Evolutionary conservation across 73 alveolate genomes (phyloP).

Genomic region (Paramecium biaurelia): DNA sequence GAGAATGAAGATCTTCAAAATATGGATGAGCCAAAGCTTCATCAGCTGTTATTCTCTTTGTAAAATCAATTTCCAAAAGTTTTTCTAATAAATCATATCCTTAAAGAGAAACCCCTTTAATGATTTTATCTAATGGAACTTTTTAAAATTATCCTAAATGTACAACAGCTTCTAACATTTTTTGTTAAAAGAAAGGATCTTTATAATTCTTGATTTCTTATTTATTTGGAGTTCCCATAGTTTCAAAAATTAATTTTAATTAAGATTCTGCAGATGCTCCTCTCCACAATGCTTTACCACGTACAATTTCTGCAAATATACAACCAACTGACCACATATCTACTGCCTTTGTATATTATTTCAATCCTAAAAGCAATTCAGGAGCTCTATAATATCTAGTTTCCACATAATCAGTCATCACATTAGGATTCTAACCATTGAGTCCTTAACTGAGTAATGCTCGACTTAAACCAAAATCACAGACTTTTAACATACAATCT

Average conservation of each 20-base stretch:
- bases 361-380: constrained; percentile 63
- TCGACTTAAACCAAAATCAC: constrained; percentile 93
- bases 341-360: constrained; percentile 64
- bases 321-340: constrained; percentile 78
- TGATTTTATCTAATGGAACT: constrained; percentile 66
- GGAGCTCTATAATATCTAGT: constrained; percentile 77
- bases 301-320: constrained; percentile 66
- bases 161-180: constrained; percentile 40
- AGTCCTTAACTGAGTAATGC: constrained; percentile 54
- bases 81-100: constrained; percentile 77
- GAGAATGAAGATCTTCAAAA: constrained; percentile 79
- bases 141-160: constrained; percentile 32
- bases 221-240: constrained; percentile 68
- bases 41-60: constrained; percentile 70
- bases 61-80: constrained; percentile 71
- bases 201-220: neutral
- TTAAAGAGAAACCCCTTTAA: constrained; percentile 71
- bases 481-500: constrained; percentile 73
- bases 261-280: constrained; percentile 66
- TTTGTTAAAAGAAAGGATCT: constrained; percentile 2
- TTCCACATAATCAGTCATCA: constrained; percentile 67
- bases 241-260: constrained; percentile 54
- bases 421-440: constrained; percentile 57
- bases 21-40: constrained; percentile 80
- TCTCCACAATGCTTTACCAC: constrained; percentile 64